phyloP scores from a whole-genome alignment of 257 asterid genomes.

The Plectranthus barbatus region DNA sequence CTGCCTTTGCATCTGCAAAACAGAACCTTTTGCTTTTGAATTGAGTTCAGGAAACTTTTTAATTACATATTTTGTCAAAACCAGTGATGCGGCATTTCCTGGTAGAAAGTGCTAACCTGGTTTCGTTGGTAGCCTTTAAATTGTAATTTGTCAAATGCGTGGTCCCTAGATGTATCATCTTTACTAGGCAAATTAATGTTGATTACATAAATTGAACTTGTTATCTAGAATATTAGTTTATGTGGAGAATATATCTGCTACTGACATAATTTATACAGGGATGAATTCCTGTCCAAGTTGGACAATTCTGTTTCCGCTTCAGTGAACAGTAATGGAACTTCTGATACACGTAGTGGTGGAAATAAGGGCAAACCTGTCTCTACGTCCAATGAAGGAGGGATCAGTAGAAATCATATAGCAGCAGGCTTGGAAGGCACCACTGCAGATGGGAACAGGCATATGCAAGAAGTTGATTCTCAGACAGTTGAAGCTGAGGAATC shows the following conservation, averaged over 20 bases:
- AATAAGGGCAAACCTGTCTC: conserved; percentile 26
- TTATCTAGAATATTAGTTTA: neutral
- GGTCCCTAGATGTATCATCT: neutral
- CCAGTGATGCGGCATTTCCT: neutral
- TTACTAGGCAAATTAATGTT: neutral
- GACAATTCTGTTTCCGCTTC: conserved; percentile 32
- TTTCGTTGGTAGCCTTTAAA: neutral
- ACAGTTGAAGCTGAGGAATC: conserved; percentile 18
- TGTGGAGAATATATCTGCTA: neutral
- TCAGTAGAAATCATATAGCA: conserved; percentile 3
- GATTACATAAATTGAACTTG: neutral
- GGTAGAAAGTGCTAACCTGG: neutral
- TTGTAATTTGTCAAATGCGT: neutral
- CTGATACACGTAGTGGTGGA: conserved; percentile 23
- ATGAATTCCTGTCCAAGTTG: conserved; percentile 68
- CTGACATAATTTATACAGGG: conserved; percentile 41
- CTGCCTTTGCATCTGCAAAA: neutral
- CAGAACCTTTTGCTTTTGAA: neutral
- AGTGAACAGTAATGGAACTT: conserved; percentile 20
- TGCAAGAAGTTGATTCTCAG: conserved; percentile 8
- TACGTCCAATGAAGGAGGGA: conserved; percentile 28
- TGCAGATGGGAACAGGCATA: conserved; percentile 8
- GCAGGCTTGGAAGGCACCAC: conserved; percentile 5
- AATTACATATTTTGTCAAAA: neutral
- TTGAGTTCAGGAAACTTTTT: neutral